Evolutionary conservation across 2,329 filamentous ascomycete species (phyloP).

Genomic region (Fusarium subglutinans): DNA sequence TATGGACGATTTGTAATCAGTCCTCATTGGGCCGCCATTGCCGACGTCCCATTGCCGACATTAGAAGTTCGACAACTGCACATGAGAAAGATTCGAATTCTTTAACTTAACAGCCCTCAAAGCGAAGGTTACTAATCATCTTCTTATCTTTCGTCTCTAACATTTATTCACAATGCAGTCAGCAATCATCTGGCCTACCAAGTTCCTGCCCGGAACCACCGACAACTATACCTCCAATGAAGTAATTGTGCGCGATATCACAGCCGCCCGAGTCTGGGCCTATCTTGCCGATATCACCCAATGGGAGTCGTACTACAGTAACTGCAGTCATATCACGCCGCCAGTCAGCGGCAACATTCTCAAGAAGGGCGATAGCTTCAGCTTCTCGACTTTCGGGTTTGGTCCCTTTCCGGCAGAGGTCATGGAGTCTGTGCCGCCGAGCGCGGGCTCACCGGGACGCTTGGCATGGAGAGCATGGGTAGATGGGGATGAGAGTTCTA

Average conservation of each 20-base stretch:
- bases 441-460: background rate
- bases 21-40: background rate
- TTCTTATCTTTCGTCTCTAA: too few relatives aligned
- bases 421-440: background rate
- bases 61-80: background rate
- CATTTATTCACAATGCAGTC: background rate
- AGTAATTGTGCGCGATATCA: background rate
- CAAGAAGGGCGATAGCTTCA: background rate
- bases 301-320: background rate
- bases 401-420: background rate
- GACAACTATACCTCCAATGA: background rate
- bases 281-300: background rate
- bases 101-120: too few relatives aligned
- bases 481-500: background rate
- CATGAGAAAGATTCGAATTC: too few relatives aligned
- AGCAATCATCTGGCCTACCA: background rate
- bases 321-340: background rate
- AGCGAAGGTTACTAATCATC: background rate
- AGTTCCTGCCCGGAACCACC: background rate
- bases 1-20: background rate
- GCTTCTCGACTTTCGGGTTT: background rate
- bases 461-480: background rate
- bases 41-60: background rate
- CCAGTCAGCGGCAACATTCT: background rate
- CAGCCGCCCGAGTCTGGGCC: background rate